Evolutionary conservation across 768 basidiomycete genomes (phyloP), one percentile per base, ranked within the genome.

Genomic region (Dentipellis fragilis): DNA sequence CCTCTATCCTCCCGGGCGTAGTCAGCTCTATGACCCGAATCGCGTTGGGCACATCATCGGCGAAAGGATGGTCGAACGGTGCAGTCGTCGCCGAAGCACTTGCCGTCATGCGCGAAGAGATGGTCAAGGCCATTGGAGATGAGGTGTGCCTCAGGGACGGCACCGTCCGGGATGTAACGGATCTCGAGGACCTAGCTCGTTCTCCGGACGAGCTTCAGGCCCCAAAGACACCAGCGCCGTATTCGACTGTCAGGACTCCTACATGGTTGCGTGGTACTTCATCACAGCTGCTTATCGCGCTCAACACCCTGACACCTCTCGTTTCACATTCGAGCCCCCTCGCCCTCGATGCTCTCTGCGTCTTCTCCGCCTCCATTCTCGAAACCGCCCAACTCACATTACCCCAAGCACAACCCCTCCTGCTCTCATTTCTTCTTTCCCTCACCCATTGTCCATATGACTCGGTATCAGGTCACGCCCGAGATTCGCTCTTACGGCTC

Each of bases 201-300:
- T 54, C 46, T 11, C 42, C 49, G 9, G 29, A 29, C 29, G 54
- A 35, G 16, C 29, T n/a, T 10, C 38, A 51, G 11, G 21, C 57
- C 23, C 48, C 29, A 39, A 21, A 47, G 29, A 58, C 29, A 19
- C 21, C 21, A 35, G 14, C 14, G 22, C 48, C 48, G 34, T 55
- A 42, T 14, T 48, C 45, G 11, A 48, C 55, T 12, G 17, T 17
- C n/a, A 58, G 60, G 39, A 55, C 88, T 0, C 66, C 80, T 11
- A 74, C 84, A 0, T 98, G 94, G 89, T 76, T 96, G 46, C 78
- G 76, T 19, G 92, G 80, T 37, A 93, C 91, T 1, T 75, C 88
- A 2, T 79, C 89, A 5, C 93, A 96, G 63, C 71, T 98, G 10
- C 81, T 87, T 48, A 85, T 91, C 21, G 90, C 93, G 8, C 66